Base-by-base conservation (phyloP, 345 rosid species). In the Draba incana region DNA sequence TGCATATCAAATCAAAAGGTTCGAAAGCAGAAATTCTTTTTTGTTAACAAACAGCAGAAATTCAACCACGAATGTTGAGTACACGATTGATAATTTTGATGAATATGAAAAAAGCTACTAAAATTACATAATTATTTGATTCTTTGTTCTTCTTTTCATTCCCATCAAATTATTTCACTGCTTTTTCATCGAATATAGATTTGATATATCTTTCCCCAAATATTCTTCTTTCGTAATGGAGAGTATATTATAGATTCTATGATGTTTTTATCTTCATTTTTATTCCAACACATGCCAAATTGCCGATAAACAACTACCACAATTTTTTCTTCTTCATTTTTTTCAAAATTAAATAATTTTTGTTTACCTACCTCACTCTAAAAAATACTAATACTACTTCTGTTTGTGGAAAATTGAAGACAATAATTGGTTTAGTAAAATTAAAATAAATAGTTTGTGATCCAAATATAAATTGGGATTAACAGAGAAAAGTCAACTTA, bases 401-500 rank as follows among this genome's bases (percentile, higher is more conserved):
- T n/a, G n/a, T n/a, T n/a, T n/a, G n/a, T 20, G 20, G 20, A 20
- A 20, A 20, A 20, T 20, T 20, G 0, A 20, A 20, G 0, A 20
- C 20, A 20, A 20, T 20, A 20, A 20, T 20, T 20, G 20, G 20
- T 20, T 20, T 20, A 20, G 20, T 20, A 20, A 20, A 20, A 20
- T 20, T 20, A 20, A 0, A 20, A 20, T 20, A 20, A 20, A 20
- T 20, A 1, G 1, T 20, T 20, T 20, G 20, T 20, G 20, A 20
- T 20, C 20, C 20, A 20, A 20, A 20, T 20, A 20, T 1, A 20
- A 20, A 20, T 20, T 20, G 20, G 20, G 20, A 20, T 59, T 59
- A 59, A 35, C 33, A 6, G 38, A 55, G 51, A 44, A 62, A 72
- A 72, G 70, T 64, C 59, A 64, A 64, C 65, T 47, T 72, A 56